These are phyloP conservation scores for Podosphaera fusca DNA, from an alignment of 2,329 filamentous ascomycete genomes.

Conservation along the genomic window DNA sequence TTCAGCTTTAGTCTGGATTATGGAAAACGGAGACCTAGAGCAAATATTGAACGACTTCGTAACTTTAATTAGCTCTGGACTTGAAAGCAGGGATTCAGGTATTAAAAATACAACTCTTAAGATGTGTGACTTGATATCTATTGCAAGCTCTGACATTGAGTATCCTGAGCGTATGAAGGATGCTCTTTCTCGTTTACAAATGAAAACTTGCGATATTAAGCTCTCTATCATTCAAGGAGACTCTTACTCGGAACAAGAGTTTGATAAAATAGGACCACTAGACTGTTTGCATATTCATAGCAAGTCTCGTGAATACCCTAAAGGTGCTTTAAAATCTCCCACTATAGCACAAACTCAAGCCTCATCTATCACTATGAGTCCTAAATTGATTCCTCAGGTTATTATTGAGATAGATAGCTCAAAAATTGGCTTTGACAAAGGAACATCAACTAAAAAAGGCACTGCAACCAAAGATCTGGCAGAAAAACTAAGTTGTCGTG, in stretches of 20 bases:
- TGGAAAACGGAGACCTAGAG: slow-evolving; percentile 15
- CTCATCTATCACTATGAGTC: not conserved
- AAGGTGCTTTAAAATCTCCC: not conserved
- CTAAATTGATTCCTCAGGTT: slow-evolving; percentile 9
- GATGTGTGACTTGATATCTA: slow-evolving; percentile 52
- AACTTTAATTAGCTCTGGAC: slow-evolving; percentile 29
- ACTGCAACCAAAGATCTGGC: slow-evolving; percentile 10
- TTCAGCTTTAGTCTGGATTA: slow-evolving; percentile 15
- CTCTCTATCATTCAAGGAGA: slow-evolving; percentile 24
- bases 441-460: not conserved
- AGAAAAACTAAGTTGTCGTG: slow-evolving; percentile 39
- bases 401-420: slow-evolving; percentile 5
- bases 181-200: slow-evolving; percentile 36
- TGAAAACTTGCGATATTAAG: slow-evolving; percentile 17
- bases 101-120: slow-evolving; percentile 30
- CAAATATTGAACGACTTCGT: slow-evolving; percentile 30
- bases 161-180: slow-evolving; percentile 43
- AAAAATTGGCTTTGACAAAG: not conserved
- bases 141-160: slow-evolving; percentile 28
- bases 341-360: not conserved
- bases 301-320: slow-evolving; percentile 4
- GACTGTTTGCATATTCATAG: slow-evolving; percentile 20
- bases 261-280: slow-evolving; percentile 6
- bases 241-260: slow-evolving; percentile 15
- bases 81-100: slow-evolving; percentile 30